Evolutionary conservation across 2,329 filamentous ascomycete species (phyloP).

Genomic region (Colletotrichum sojae): DNA sequence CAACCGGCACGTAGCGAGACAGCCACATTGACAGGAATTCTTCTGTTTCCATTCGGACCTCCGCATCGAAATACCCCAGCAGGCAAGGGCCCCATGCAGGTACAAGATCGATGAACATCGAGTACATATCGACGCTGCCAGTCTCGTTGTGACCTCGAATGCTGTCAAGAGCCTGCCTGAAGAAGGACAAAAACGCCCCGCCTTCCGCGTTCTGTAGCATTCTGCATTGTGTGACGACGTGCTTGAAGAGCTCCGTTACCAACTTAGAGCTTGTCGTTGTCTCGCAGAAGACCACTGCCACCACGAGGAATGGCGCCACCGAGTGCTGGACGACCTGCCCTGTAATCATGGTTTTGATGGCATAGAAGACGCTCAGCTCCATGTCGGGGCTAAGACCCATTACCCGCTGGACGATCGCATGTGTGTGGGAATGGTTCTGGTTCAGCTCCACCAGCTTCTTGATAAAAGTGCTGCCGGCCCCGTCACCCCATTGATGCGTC

Average conservation of each 20-base stretch:
- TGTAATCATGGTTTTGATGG: constrained; percentile 68
- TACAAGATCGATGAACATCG: constrained; percentile 47
- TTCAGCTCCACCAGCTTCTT: constrained; percentile 77
- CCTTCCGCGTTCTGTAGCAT: constrained; percentile 64
- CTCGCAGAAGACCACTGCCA: constrained; percentile 67
- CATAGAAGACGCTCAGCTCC: constrained; percentile 66
- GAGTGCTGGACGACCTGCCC: constrained; percentile 62
- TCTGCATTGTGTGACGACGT: constrained; percentile 61
- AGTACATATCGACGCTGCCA: constrained; percentile 43
- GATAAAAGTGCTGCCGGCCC: constrained; percentile 67
- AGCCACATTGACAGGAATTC: constrained; percentile 60
- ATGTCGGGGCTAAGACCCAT: constrained; percentile 66
- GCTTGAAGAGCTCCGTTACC: constrained; percentile 57
- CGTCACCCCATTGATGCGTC: constrained; percentile 56
- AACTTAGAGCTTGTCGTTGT: constrained; percentile 52
- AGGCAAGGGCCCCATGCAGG: constrained; percentile 67
- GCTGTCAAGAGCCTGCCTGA: constrained; percentile 48
- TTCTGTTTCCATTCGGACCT: constrained; percentile 59
- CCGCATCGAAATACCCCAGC: constrained; percentile 61
- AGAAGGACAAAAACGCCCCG: constrained; percentile 63
- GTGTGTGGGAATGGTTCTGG: constrained; percentile 66
- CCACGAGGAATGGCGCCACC: constrained; percentile 71
- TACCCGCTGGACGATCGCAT: constrained; percentile 71
- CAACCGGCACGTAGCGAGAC: constrained; percentile 38
- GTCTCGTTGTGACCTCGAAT: constrained; percentile 48